Evolutionary conservation across 2,329 filamentous ascomycete genomes (phyloP), one percentile per base, ranked within the genome.

Genomic region (Onygenales sp.): DNA sequence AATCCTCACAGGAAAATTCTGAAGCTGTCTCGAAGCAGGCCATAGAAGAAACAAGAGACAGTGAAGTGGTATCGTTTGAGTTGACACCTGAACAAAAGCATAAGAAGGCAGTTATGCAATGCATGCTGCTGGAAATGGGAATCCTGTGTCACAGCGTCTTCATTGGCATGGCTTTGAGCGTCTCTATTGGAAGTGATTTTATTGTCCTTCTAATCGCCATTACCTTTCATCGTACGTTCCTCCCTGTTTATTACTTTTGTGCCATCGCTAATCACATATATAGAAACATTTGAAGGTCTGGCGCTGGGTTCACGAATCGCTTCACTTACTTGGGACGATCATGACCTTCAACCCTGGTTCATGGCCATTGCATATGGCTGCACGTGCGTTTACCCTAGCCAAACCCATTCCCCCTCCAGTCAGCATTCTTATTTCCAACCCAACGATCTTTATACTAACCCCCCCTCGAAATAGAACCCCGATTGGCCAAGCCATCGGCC

Each of bases 351-450:
- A 56, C 73, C 73, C 0, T 79, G 86, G 86, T 75, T 89, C 7
- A 89, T 90, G 86, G 86, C 87, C 1, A 71, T 90, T 11, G 85
- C 85, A 1, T 90, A 89, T 61, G 86, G 86, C 17, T 76, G 80
- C 55, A 69, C 66, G 66, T 69, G 63, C 41, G 66, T 62, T 21
- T 21, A 0, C 42, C 5, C 31, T 45, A 8, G 14, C 52, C 1
- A 43, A 17, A 1, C 11, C 11, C 46, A 49, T 31, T 17, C 49
- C 49, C 7, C 14, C 11, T 42, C 9, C 9, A 31, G 21, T 13
- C 43, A 31, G 2, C 17, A 27, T 7, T 10, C 5, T 27, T 7
- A 44, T 7, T 31, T 7, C 14, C n/a, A 3, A 11, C 9, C n/a
- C 17, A 31, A 7, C 2, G 10, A 43, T 17, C 1, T n/a, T 14